Evolutionary conservation across 176 grass and related monocot genomes (phyloP).

Genomic region (Phoenix roebelenii): DNA sequence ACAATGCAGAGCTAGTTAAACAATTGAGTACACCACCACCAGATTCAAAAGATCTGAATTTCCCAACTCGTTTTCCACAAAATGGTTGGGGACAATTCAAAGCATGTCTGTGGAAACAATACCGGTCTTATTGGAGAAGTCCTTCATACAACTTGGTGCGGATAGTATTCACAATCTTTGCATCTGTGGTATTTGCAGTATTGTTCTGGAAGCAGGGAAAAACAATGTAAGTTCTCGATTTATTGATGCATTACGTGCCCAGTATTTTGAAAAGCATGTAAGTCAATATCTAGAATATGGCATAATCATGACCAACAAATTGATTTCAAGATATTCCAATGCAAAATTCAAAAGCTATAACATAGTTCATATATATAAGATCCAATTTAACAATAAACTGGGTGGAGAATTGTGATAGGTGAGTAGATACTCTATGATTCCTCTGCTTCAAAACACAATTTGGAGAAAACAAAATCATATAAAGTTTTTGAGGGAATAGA

Average conservation of each 20-base stretch:
- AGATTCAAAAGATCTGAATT: conserved; percentile 35
- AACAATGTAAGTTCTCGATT: conserved; percentile 36
- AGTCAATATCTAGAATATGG: neutral
- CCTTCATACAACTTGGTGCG: conserved; percentile 64
- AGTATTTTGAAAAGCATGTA: too few relatives aligned
- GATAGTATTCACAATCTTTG: conserved; percentile 25
- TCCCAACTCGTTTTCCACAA: conserved; percentile 44
- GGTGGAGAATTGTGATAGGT: too few relatives aligned
- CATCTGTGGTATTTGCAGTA: conserved; percentile 18
- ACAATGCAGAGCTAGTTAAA: conserved; percentile 31
- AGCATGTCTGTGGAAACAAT: conserved; percentile 78
- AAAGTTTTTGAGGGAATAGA: too few relatives aligned
- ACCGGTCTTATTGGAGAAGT: conserved; percentile 69
- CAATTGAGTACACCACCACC: conserved; percentile 32
- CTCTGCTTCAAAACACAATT: too few relatives aligned
- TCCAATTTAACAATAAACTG: too few relatives aligned
- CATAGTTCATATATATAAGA: too few relatives aligned
- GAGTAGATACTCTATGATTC: too few relatives aligned
- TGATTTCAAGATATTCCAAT: too few relatives aligned
- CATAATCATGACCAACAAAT: too few relatives aligned
- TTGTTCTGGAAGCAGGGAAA: conserved; percentile 53
- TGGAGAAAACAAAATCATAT: too few relatives aligned
- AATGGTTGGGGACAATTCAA: conserved; percentile 49
- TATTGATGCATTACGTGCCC: too few relatives aligned
- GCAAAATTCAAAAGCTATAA: too few relatives aligned